Evolutionary conservation across 139 green algal genomes (phyloP).

Genomic region (Chlamydomonas incerta): DNA sequence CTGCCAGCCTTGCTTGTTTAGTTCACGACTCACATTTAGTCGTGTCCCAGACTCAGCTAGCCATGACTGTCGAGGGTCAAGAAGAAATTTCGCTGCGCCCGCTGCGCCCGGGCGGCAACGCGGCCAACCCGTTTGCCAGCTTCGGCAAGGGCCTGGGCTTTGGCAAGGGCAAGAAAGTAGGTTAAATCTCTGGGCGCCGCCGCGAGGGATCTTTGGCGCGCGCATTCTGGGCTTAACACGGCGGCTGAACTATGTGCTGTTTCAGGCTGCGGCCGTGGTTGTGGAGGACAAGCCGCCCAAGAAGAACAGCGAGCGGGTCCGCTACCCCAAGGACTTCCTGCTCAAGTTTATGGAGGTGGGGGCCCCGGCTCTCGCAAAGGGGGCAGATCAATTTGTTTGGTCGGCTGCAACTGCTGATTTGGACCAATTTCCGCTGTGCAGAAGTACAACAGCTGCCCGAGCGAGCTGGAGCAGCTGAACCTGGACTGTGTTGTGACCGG

Average conservation of each 20-base stretch:
- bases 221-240: slow-evolving; percentile 2
- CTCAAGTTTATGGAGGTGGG: slow-evolving; percentile 82
- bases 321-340: slow-evolving; percentile 79
- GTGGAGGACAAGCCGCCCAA: slow-evolving; percentile 58
- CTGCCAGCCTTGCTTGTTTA: too few species aligned
- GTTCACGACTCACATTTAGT: neutral
- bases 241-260: neutral
- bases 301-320: slow-evolving; percentile 71
- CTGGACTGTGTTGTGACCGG: slow-evolving; percentile 70
- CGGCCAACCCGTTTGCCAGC: slow-evolving; percentile 76
- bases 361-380: neutral
- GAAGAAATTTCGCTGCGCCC: slow-evolving; percentile 55
- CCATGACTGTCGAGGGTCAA: slow-evolving; percentile 14
- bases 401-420: too few species aligned
- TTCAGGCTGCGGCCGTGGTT: neutral
- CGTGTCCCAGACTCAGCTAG: neutral
- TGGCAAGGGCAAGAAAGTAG: slow-evolving; percentile 70
- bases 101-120: slow-evolving; percentile 63
- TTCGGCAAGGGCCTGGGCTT: slow-evolving; percentile 81
- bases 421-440: slow-evolving; percentile 41
- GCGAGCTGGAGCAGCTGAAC: slow-evolving; percentile 72
- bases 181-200: neutral
- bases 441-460: slow-evolving; percentile 69
- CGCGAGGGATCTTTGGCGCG: slow-evolving; percentile 24
- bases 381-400: neutral